Conservation (phyloP, 2,329 filamentous ascomycete genomes). For the Mycosphaerelloides madeirae region DNA sequence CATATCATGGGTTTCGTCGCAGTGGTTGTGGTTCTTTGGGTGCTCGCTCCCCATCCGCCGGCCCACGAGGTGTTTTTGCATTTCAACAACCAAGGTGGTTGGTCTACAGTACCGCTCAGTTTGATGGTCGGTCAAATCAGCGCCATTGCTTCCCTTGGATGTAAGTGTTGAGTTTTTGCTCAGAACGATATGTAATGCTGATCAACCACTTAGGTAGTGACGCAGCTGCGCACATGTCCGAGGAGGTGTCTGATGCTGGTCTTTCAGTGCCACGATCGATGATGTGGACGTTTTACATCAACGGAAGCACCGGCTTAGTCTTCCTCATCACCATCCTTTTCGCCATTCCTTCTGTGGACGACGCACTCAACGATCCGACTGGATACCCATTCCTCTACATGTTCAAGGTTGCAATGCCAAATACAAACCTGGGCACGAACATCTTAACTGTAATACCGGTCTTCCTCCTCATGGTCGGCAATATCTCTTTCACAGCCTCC, state of each 20-base stretch:
- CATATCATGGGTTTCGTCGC: conserved; percentile 18
- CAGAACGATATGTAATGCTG: neutral
- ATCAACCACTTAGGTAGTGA: conserved; percentile 6
- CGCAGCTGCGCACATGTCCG: conserved; percentile 25
- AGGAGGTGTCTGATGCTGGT: conserved; percentile 22
- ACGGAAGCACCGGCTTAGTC: conserved; percentile 15
- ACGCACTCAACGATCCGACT: conserved; percentile 17
- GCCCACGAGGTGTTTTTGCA: conserved; percentile 29
- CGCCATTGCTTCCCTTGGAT: conserved; percentile 16
- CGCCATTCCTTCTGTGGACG: conserved; percentile 18
- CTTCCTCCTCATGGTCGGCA: conserved; percentile 15
- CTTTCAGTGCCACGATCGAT: conserved; percentile 29
- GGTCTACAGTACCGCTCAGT: conserved; percentile 25
- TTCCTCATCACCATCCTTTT: conserved; percentile 18
- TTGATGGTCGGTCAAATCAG: conserved; percentile 28
- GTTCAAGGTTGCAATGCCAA: conserved; percentile 16
- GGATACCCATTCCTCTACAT: conserved; percentile 19
- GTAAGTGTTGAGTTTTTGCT: neutral
- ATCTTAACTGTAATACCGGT: conserved; percentile 15
- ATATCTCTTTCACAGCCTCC: conserved; percentile 17
- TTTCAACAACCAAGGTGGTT: conserved; percentile 26
- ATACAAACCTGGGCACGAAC: conserved; percentile 14
- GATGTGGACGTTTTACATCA: conserved; percentile 24
- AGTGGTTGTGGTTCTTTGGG: conserved; percentile 15
- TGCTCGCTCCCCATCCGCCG: conserved; percentile 16